phyloP scores from a whole-genome alignment of 495 filamentous ascomycete genomes.

The Talaromyces borbonicus region DNA sequence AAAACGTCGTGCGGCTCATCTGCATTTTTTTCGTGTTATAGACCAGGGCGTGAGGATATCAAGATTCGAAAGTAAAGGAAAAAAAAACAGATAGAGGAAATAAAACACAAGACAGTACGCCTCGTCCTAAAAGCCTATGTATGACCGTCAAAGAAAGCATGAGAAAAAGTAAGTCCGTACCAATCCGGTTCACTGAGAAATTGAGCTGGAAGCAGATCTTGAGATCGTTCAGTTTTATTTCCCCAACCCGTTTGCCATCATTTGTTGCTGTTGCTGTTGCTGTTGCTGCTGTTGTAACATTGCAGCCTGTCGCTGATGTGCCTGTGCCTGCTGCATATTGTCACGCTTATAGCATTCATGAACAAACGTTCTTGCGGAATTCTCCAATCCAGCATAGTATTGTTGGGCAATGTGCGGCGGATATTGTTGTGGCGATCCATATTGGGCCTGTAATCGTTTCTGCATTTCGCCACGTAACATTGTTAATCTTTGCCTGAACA shows the following conservation, averaged over 20 bases:
- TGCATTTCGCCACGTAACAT: constrained; percentile 32
- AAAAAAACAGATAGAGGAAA: no score
- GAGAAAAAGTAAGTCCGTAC: no score
- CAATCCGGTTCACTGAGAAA: no score
- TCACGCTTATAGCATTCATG: constrained; percentile 37
- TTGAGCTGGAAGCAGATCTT: neutral
- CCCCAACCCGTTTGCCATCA: constrained; percentile 40
- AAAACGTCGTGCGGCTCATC: no score
- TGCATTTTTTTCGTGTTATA: no score
- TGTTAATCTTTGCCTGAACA: constrained; percentile 30
- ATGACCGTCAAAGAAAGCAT: no score
- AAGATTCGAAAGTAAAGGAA: no score
- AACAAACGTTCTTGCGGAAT: constrained; percentile 33
- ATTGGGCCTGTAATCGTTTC: constrained; percentile 27
- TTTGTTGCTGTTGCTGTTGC: constrained; percentile 37
- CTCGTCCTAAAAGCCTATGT: no score
- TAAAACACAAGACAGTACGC: no score
- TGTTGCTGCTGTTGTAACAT: constrained; percentile 30
- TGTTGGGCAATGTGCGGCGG: constrained; percentile 33
- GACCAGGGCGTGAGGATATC: no score
- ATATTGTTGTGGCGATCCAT: constrained; percentile 33
- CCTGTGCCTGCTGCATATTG: constrained; percentile 19
- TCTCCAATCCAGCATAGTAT: constrained; percentile 25
- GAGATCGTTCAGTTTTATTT: constrained; percentile 15
- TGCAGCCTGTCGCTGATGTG: constrained; percentile 22